phyloP scores from a whole-genome alignment of 1,284 basidiomycete genomes.

The Ceratobasidium sp. region DNA sequence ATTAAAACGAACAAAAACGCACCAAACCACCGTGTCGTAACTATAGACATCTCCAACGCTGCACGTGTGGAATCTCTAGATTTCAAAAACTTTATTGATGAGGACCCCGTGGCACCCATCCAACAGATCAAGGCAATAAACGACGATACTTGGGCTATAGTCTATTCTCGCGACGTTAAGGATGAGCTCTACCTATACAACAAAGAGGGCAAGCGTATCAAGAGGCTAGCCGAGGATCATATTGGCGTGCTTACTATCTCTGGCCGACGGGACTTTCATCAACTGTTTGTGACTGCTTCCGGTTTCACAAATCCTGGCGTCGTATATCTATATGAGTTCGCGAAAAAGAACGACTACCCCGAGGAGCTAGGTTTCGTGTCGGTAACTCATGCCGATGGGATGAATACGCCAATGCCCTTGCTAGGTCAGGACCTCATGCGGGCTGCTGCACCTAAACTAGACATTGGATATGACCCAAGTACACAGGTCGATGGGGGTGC shows the following conservation, averaged over 20 bases:
- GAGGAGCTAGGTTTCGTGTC: constrained; percentile 53
- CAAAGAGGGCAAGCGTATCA: constrained; percentile 67
- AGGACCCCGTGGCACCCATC: constrained; percentile 72
- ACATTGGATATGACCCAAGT: neutral
- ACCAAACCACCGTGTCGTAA: constrained; percentile 75
- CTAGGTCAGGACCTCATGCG: neutral
- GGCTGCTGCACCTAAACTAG: neutral
- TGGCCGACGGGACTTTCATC: constrained; percentile 69
- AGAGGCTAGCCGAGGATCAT: constrained; percentile 74
- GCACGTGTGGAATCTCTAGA: constrained; percentile 51
- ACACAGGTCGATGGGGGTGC: neutral
- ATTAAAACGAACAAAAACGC: constrained; percentile 77
- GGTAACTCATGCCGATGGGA: constrained; percentile 33
- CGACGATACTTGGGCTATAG: constrained; percentile 71
- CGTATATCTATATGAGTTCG: constrained; percentile 74
- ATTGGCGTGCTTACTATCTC: constrained; percentile 76
- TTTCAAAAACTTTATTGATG: constrained; percentile 77
- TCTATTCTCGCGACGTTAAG: constrained; percentile 85
- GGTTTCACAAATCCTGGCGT: constrained; percentile 84
- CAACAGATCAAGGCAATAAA: constrained; percentile 61
- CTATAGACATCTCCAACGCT: constrained; percentile 73
- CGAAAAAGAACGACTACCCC: constrained; percentile 50
- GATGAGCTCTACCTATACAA: constrained; percentile 86
- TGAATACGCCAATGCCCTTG: constrained; percentile 32
- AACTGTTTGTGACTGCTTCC: constrained; percentile 77